phyloP scores from a whole-genome alignment of 208 protist genomes.

The Wallacemonas rigidus region DNA sequence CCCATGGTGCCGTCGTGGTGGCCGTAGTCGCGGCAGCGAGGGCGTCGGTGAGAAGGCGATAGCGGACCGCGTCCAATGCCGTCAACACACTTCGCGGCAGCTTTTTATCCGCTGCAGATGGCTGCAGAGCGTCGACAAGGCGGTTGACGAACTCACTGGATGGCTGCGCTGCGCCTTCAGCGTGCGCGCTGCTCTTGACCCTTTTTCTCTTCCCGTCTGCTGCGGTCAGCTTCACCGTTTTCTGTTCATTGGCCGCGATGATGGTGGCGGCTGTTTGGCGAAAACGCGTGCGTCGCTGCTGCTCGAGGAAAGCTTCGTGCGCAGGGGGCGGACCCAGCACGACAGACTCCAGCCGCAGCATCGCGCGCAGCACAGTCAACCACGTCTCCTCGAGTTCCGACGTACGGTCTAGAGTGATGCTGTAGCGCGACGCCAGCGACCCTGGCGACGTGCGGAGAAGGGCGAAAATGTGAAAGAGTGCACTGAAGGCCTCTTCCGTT shows the following conservation, averaged over 20 bases:
- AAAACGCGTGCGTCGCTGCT: constrained; percentile 3
- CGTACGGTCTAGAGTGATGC: constrained; percentile 22
- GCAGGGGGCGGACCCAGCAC: constrained; percentile 17
- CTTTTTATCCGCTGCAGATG: background rate
- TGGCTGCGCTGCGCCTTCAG: background rate
- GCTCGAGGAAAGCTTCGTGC: background rate
- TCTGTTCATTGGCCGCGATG: background rate
- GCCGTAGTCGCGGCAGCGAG: background rate
- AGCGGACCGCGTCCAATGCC: background rate
- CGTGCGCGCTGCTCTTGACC: background rate
- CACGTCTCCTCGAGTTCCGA: constrained; percentile 43
- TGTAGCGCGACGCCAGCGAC: constrained; percentile 28
- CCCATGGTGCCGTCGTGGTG: background rate
- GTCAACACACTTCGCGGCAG: constrained; percentile 1
- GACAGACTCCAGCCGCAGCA: constrained; percentile 26
- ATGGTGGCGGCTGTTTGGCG: background rate
- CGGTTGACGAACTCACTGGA: background rate
- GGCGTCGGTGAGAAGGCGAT: background rate
- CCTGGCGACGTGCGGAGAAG: constrained; percentile 21
- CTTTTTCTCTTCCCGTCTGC: background rate
- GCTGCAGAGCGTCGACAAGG: background rate
- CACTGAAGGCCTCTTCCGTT: constrained; percentile 21
- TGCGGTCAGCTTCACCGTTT: too few relatives aligned
- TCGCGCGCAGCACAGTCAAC: constrained; percentile 30
- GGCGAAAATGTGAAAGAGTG: constrained; percentile 38